Evolutionary conservation across 257 asterid species (phyloP), one percentile per base, ranked within the genome.

Genomic region (Nicotiana benthamiana): DNA sequence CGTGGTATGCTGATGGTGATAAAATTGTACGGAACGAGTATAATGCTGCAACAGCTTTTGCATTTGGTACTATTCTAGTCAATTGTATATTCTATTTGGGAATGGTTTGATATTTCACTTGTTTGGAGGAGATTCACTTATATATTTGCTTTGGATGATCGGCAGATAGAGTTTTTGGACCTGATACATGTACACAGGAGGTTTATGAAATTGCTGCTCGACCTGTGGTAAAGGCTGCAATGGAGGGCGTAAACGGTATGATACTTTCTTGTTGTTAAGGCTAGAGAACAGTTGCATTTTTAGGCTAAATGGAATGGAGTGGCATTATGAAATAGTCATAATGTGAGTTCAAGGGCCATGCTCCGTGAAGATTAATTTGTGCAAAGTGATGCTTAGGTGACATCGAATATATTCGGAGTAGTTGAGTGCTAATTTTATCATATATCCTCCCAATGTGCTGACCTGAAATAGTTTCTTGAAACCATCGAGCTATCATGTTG

Each of bases 221-320:
- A 80, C 98, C 99, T 28, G 99, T 96, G 17, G 92, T 96, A 79
- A 91, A 90, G 91, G 90, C 98, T 86, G 98, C 99, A 57, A 96
- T 96, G 99, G 99, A 96, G 54, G 99, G 99, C 61, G 81, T 96
- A 60, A 96, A 94, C 81, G 99, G 99, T 96, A 92, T 81, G 91
- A 4, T 74, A 48, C 61, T 74, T 74, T 8, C 79, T 24, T 36
- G 46, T 70, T 70, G 57, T 70, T 34, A 43, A 43, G 22, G 3
- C 77, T 70, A 12, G 20, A 20, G 12, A 70, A 9, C 16, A 48
- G n/a, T 74, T 48, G 26, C 61, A 2, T 46, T 74, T 72, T 74
- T 43, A 34, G 59, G 77, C 34, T 46, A 70, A 22, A 13, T 18
- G 28, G 59, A 13, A 32, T 74, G 43, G 36, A 72, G 10, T 4